Evolutionary conservation across 352 stramenopile genomes (phyloP), one percentile per base, ranked within the genome.

Genomic region (Sclerospora graminicola): DNA sequence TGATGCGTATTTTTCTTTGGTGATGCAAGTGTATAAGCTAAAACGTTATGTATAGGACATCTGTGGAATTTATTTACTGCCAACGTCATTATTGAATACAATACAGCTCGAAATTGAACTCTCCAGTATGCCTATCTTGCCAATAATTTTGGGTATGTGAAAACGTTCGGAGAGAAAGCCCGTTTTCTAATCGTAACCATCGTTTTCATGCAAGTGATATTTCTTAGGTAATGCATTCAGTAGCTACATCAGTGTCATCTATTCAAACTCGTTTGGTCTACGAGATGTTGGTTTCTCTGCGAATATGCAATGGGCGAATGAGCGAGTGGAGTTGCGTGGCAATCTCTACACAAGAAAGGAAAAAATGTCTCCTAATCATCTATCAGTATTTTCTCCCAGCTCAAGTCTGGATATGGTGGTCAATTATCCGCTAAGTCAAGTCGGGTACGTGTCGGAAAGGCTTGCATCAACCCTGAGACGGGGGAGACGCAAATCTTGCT

Each of bases 11-110:
- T 28, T 4, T 33, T n/a, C 21, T 0, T 6, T 21, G 88, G 85
- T 96, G n/a, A 96, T 96, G 85, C 77, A 83, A 11, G 53, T 96
- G 18, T 96, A 94, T 71, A 94, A 94, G 54, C 85, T 83, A 16
- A 76, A 76, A 56, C 62, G 95, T 20, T 84, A 71, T 57, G 81
- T 67, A 1, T 69, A 85, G 32, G 66, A 69, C 0, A 57, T 55
- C 7, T 63, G 40, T 14, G 70, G 68, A 0, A 71, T 67, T 0
- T 82, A 69, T 20, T 64, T 82, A 39, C 60, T 88, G 48, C 75
- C 78, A 27, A 84, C 69, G 28, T 36, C 55, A 1, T 54, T 69
- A 33, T 34, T 56, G 0, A 71, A 61, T 5, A 57, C 70, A 5
- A 55, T 63, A 5, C 66, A 83, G 41, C 79, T 90, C 51, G 80